Evolutionary conservation across 768 basidiomycete genomes (phyloP), one percentile per base, ranked within the genome.

Genomic region (Hygrophorus russula): DNA sequence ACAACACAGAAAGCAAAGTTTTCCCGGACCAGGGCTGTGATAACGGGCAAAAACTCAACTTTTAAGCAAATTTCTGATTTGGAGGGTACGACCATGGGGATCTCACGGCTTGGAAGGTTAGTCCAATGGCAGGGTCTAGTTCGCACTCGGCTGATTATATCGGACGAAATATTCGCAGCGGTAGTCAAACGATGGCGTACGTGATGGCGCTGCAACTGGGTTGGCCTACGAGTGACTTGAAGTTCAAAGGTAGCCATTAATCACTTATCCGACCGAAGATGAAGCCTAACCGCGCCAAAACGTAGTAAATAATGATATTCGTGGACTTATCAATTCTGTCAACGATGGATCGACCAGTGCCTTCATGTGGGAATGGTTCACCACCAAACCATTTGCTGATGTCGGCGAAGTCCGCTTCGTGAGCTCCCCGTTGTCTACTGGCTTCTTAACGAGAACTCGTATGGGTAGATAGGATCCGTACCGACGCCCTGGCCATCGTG

Each of bases 401-500:
- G 69, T 72, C 7, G 87, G 82, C 11, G 77, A 86, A 58, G 82
- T 77, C 41, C 78, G 84, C 10, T 91, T 92, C 62, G 91, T 93
- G 59, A 59, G 87, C 69, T 42, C 27, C 28, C 13, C 24, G 5
- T 12, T 19, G 13, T 12, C 39, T 14, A n/a, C n/a, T n/a, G n/a
- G n/a, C n/a, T n/a, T n/a, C n/a, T n/a, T n/a, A n/a, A n/a, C n/a
- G n/a, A n/a, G n/a, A n/a, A n/a, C n/a, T n/a, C n/a, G n/a, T n/a
- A n/a, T n/a, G n/a, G n/a, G n/a, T 44, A 89, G 85, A 88, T 90
- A 49, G 83, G 85, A 11, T 79, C 82, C 7, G 80, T 89, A 4
- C 80, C 81, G 30, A 97, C 93, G 0, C 94, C 94, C 0, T 99
- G 94, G 94, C 88, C 92, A 11, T 93, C 90, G 0, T 99, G 94